These are phyloP conservation scores for Neurospora sp. DNA, from an alignment of 495 filamentous ascomycete genomes.

Conservation along the genomic window DNA sequence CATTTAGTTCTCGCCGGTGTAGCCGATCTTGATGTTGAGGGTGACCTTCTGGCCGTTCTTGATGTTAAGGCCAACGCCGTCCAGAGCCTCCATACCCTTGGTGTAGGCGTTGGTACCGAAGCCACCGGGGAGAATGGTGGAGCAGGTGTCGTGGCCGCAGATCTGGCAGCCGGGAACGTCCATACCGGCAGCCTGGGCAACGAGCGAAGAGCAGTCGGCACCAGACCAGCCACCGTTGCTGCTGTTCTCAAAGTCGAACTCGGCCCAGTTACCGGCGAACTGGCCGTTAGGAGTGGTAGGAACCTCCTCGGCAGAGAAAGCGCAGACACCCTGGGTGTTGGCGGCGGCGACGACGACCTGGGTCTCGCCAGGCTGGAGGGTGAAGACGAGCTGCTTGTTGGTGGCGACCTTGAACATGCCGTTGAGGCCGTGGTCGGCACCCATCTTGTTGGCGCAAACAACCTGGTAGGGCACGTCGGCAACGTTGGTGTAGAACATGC, in stretches of 20 bases:
- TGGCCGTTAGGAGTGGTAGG: conserved; percentile 17
- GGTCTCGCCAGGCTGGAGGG: conserved; percentile 20
- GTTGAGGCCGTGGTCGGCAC: conserved; percentile 16
- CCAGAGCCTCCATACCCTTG: conserved; percentile 22
- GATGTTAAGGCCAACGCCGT: conserved; percentile 29
- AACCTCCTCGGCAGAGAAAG: conserved; percentile 14
- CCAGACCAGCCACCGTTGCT: conserved; percentile 29
- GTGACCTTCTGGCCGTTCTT: conserved; percentile 1
- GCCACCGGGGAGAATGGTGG: conserved; percentile 23
- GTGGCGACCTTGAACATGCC: conserved; percentile 20
- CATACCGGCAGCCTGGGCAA: conserved; percentile 19
- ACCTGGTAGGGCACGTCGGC: conserved; percentile 15
- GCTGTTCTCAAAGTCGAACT: conserved; percentile 25
- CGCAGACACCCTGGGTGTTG: conserved; percentile 27
- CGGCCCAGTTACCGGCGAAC: conserved; percentile 25
- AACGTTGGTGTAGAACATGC: conserved; percentile 26
- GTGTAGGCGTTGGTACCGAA: conserved; percentile 25
- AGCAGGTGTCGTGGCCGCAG: conserved; percentile 21
- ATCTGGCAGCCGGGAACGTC: conserved; percentile 25
- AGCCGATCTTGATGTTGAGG: conserved; percentile 18
- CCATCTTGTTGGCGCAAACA: conserved; percentile 30
- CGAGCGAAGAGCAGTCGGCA: conserved; percentile 27
- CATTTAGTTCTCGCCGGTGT: conserved; percentile 1
- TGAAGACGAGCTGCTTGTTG: conserved; percentile 20
- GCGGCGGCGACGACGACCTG: conserved; percentile 22